phyloP scores from a whole-genome alignment of 805 yeast genomes.

The Jamesozyma rosinii region DNA sequence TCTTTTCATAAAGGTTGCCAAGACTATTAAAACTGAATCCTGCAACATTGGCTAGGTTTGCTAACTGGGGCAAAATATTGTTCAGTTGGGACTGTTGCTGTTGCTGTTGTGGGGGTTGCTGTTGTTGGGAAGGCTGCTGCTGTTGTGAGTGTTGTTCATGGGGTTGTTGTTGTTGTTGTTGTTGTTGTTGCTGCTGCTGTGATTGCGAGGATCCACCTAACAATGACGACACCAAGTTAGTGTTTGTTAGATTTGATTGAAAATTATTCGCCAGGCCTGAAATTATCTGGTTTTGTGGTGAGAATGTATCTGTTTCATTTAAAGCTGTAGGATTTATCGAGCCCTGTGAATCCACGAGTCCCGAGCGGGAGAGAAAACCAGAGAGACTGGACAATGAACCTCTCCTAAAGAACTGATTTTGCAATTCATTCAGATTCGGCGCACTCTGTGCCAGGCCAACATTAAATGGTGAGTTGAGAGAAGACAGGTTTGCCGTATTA shows the following conservation, averaged over 20 bases:
- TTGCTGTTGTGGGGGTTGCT: too few species aligned
- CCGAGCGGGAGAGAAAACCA: background rate
- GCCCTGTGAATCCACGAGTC: background rate
- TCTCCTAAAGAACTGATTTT: constrained; percentile 14
- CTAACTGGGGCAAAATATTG: constrained; percentile 1
- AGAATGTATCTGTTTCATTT: background rate
- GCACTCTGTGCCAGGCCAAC: background rate
- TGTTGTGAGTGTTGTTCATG: too few species aligned
- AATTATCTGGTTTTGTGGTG: background rate
- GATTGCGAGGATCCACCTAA: background rate
- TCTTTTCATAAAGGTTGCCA: background rate
- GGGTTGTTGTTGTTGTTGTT: background rate
- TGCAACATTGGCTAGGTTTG: background rate
- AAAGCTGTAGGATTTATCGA: background rate
- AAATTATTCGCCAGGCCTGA: background rate
- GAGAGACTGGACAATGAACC: background rate
- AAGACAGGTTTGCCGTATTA: background rate
- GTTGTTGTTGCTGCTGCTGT: constrained; percentile 1
- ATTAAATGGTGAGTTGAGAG: background rate
- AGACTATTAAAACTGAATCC: background rate
- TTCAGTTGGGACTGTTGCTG: background rate
- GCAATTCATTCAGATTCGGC: background rate
- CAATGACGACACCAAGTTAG: background rate
- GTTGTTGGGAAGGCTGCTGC: too few species aligned
- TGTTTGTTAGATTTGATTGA: background rate